Base-by-base conservation (phyloP, 352 stramenopile genomes). In the Phytopythium oedochilum region DNA sequence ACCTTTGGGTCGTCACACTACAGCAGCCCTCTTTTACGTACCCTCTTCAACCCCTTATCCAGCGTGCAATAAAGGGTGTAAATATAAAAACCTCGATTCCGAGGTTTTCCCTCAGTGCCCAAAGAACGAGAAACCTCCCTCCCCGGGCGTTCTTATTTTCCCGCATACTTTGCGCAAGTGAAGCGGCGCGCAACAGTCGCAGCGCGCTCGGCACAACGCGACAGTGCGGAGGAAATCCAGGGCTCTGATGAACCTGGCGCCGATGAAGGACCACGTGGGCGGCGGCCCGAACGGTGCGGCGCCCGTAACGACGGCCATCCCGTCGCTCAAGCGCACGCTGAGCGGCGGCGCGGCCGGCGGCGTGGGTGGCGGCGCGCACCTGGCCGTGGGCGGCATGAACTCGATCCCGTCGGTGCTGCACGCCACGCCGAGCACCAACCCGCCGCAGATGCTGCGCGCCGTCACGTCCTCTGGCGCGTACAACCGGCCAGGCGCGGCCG, bases 241-340 rank as follows among this genome's bases (percentile, higher is more conserved):
- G 1, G 11, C 14, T 2, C 25, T 3, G 18, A 91, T 91, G 81
- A 91, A 91, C 66, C 69, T 89, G 53, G 75, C 73, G 44, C 67
- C 72, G 43, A 78, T 91, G 70, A 91, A 91, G 68, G 78, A 86
- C 55, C 25, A 49, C 15, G n/a, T 35, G 11, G 29, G 40, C 59
- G 72, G 75, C 54, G 64, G 64, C 32, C 46, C 57, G 15, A 79
- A 78, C 59, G 71, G 73, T 56, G 74, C 77, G 38, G 66, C 63
- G 61, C 49, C 56, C 47, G 53, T 58, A 12, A 73, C 61, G 18
- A 72, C 80, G 34, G 71, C 72, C 36, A 95, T 95, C 54, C 85
- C 85, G 60, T 92, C 85, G 35, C 70, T 95, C 34, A 95, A 95
- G 68, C 79, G 83, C 54, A 95, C 83, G 60, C 68, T 93, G 36